phyloP scores from a whole-genome alignment of 108 stramenopile species.

The Phaeodactylum tricornutum region DNA sequence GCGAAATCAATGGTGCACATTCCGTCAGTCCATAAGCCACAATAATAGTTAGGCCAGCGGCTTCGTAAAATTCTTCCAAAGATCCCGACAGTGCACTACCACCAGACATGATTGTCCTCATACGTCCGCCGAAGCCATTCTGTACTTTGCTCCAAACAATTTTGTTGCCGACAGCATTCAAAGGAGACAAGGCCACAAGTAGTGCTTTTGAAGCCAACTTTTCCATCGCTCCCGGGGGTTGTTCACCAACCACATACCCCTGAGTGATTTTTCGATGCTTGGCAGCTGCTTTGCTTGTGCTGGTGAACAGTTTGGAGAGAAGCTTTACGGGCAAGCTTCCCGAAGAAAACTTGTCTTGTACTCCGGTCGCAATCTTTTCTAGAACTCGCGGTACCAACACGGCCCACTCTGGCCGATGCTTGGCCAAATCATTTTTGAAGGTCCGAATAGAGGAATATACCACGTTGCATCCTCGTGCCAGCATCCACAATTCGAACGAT shows the following conservation, averaged over 20 bases:
- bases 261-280: slow-evolving; percentile 51
- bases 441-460: slow-evolving; percentile 84
- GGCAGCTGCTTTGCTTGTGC: slow-evolving; percentile 34
- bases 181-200: slow-evolving; percentile 43
- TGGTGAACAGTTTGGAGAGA: slow-evolving; percentile 63
- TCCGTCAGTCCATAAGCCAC: slow-evolving; percentile 93
- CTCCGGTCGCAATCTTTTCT: slow-evolving; percentile 85
- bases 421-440: slow-evolving; percentile 89
- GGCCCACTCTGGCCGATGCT: slow-evolving; percentile 87
- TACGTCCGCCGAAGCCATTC: slow-evolving; percentile 83
- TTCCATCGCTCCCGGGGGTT: slow-evolving; percentile 33
- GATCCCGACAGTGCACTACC: slow-evolving; percentile 83
- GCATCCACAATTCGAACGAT: slow-evolving; percentile 83
- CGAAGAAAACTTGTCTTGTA: slow-evolving; percentile 78
- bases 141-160: slow-evolving; percentile 87
- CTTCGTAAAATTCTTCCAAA: slow-evolving; percentile 85
- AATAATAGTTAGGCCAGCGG: slow-evolving; percentile 65
- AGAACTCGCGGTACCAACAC: slow-evolving; percentile 87
- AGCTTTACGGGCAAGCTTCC: slow-evolving; percentile 65
- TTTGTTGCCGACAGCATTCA: slow-evolving; percentile 81
- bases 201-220: slow-evolving; percentile 34
- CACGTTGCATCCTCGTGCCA: slow-evolving; percentile 68
- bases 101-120: slow-evolving; percentile 77
- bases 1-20: slow-evolving; percentile 69
- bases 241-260: slow-evolving; percentile 65